These are phyloP conservation scores for Paecilomyces niveus DNA, from an alignment of 2,329 filamentous ascomycete genomes.

Conservation along the genomic window DNA sequence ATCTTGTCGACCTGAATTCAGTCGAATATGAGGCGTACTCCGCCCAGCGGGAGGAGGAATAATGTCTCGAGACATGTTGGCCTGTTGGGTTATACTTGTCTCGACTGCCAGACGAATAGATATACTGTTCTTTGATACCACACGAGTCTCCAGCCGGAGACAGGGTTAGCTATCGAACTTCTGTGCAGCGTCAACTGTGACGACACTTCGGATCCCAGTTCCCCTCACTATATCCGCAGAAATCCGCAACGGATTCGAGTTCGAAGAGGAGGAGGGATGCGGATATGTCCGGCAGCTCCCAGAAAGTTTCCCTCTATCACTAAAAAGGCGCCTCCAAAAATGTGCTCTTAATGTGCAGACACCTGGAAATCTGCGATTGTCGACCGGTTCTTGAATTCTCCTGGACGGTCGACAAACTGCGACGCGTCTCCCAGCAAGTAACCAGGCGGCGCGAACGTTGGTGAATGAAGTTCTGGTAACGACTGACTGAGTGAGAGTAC, in stretches of 20 bases:
- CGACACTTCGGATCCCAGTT: neutral
- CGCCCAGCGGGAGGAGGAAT: slow-evolving; percentile 6
- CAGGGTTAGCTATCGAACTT: slow-evolving; percentile 15
- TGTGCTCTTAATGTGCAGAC: neutral
- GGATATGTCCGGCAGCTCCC: neutral
- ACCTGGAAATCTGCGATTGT: neutral
- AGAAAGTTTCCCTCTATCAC: neutral
- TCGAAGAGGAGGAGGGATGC: neutral
- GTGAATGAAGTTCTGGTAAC: slow-evolving; percentile 3
- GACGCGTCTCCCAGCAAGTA: neutral
- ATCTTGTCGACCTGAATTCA: slow-evolving; percentile 56
- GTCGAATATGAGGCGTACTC: slow-evolving; percentile 52
- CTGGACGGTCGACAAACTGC: neutral
- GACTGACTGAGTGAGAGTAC: slow-evolving; percentile 3
- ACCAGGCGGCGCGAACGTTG: neutral
- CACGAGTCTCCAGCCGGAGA: neutral
- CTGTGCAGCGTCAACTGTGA: neutral
- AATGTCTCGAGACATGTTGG: neutral
- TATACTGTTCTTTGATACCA: neutral
- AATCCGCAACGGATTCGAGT: neutral
- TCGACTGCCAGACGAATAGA: neutral
- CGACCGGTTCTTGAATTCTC: neutral
- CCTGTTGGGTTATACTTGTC: neutral
- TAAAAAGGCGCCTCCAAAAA: neutral
- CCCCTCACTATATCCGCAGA: neutral